Evolutionary conservation across 768 basidiomycete species (phyloP).

Genomic region (Bullera alba): DNA sequence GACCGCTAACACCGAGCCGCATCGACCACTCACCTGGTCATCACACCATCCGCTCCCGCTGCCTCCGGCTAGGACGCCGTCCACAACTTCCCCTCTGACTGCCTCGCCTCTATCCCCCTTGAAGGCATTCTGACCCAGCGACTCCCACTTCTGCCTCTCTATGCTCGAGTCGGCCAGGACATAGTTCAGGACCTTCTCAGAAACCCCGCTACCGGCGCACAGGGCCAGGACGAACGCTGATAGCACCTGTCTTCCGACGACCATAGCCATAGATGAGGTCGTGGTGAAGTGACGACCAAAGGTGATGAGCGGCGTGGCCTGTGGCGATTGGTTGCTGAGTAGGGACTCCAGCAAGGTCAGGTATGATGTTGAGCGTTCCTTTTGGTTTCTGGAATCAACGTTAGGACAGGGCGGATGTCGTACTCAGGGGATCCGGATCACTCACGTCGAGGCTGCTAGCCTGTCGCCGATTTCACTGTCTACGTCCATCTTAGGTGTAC

Average conservation of each 20-base stretch:
- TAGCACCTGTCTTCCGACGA: slow-evolving; percentile 80
- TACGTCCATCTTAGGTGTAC: too few relatives aligned
- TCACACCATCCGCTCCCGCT: slow-evolving; percentile 77
- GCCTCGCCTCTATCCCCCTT: slow-evolving; percentile 26
- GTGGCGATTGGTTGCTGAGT: slow-evolving; percentile 9
- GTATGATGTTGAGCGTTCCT: slow-evolving; percentile 56
- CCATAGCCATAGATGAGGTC: slow-evolving; percentile 68
- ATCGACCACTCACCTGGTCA: slow-evolving; percentile 65
- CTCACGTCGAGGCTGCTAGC: too few relatives aligned
- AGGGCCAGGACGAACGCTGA: slow-evolving; percentile 61
- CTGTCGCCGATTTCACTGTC: too few relatives aligned
- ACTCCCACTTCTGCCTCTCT: slow-evolving; percentile 37
- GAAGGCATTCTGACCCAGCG: slow-evolving; percentile 28
- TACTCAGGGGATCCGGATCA: too few relatives aligned
- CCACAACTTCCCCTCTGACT: slow-evolving; percentile 59
- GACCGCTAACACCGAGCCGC: background rate
- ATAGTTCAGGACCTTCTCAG: slow-evolving; percentile 50
- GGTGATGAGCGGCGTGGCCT: slow-evolving; percentile 50
- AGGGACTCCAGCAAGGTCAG: slow-evolving; percentile 54
- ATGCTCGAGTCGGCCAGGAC: slow-evolving; percentile 37
- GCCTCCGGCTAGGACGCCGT: slow-evolving; percentile 60
- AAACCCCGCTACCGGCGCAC: slow-evolving; percentile 27
- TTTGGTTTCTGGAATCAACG: slow-evolving; percentile 20
- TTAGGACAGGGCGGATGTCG: too few relatives aligned
- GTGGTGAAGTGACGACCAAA: slow-evolving; percentile 69